Percentiles rank a stretch among this genome's conserved stretches.
Evolutionary conservation across 352 stramenopile genomes (phyloP).

Genomic region (Peronosclerospora sorghi): DNA sequence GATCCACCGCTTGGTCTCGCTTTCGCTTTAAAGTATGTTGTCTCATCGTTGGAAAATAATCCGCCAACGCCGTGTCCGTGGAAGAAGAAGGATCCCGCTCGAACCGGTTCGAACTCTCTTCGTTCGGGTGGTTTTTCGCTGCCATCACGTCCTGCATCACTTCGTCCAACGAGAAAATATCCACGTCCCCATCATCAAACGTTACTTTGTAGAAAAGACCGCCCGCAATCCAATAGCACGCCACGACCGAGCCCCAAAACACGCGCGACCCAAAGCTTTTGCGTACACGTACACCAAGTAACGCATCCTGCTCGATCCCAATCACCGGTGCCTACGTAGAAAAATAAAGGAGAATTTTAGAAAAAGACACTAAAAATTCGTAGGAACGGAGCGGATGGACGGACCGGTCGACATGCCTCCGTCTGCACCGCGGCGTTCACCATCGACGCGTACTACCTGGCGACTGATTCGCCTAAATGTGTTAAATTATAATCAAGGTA

Average conservation of each 20-base stretch:
- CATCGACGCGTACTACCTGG: conserved; percentile 2
- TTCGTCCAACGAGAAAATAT: conserved; percentile 50
- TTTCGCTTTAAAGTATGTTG: conserved; percentile 32
- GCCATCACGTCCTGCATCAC: conserved; percentile 33
- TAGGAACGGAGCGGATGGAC: neutral
- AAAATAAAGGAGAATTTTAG: neutral
- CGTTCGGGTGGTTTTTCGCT: conserved; percentile 12
- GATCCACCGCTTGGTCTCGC: conserved; percentile 13
- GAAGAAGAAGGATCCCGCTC: neutral
- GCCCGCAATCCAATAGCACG: conserved; percentile 37
- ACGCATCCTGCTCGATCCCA: conserved; percentile 10
- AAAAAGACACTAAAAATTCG: neutral
- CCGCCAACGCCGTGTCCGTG: neutral
- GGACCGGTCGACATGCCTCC: conserved; percentile 8
- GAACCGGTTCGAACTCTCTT: conserved; percentile 15
- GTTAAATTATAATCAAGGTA: no score
- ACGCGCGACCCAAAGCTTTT: conserved; percentile 55
- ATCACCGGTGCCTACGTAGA: conserved; percentile 9
- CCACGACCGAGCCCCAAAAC: conserved; percentile 60
- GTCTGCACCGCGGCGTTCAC: conserved; percentile 16
- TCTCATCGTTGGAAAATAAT: conserved; percentile 24
- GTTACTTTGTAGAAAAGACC: conserved; percentile 67
- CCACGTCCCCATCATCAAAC: conserved; percentile 76
- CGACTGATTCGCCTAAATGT: no score
- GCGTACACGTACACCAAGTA: conserved; percentile 35